These are phyloP conservation scores for Lactuca sativa DNA, from an alignment of 129 eudicot species.

Conservation along the genomic window DNA sequence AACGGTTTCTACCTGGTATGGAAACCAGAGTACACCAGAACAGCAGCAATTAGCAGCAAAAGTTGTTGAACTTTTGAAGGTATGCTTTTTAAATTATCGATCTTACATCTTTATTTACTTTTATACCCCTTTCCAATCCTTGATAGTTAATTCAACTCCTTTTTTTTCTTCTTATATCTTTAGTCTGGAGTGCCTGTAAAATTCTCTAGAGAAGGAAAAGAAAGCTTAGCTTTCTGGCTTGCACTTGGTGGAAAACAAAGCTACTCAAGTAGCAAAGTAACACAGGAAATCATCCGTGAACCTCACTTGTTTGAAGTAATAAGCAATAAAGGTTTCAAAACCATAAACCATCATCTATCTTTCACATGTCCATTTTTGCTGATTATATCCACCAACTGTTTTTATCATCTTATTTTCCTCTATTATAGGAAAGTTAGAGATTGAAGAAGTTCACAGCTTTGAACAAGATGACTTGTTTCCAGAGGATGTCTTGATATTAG, in stretches of 20 bases:
- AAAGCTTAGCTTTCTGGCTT: conserved; percentile 92
- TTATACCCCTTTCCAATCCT: neutral
- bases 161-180: neutral
- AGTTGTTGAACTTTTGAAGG: conserved; percentile 90
- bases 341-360: neutral
- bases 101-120: neutral
- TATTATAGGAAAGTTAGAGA: conserved; percentile 83
- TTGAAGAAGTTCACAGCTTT: conserved; percentile 88
- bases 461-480: conserved; percentile 93
- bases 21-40: conserved; percentile 75
- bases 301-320: conserved; percentile 75
- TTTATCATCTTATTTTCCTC: conserved; percentile 25
- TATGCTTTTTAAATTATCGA: conserved; percentile 18
- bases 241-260: conserved; percentile 90
- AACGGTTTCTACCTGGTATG: conserved; percentile 72
- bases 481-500: conserved; percentile 88
- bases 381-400: conserved; percentile 38
- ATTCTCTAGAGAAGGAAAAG: conserved; percentile 91
- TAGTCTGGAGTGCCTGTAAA: conserved; percentile 75
- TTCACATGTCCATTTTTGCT: conserved; percentile 1
- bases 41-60: conserved; percentile 81
- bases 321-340: conserved; percentile 55
- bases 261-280: conserved; percentile 69
- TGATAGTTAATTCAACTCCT: neutral
- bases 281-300: conserved; percentile 66